Evolutionary conservation across 352 stramenopile species (phyloP).

Genomic region (Phytopythium boreale): DNA sequence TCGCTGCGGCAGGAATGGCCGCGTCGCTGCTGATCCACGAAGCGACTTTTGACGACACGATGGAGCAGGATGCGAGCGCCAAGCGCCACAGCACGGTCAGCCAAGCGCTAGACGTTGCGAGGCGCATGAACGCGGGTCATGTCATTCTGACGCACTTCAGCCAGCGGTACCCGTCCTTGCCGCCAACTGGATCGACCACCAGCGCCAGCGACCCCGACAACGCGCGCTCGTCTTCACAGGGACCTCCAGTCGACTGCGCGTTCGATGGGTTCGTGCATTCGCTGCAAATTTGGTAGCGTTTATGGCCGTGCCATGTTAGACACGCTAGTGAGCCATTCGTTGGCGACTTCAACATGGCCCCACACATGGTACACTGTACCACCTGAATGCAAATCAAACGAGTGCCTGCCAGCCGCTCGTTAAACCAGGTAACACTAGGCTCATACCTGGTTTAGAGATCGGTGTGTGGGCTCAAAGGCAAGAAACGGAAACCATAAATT

Average conservation of each 20-base stretch:
- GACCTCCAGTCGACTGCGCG: constrained; percentile 19
- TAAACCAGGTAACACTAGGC: background rate
- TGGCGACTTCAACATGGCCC: background rate
- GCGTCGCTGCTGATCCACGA: constrained; percentile 94
- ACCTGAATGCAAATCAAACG: background rate
- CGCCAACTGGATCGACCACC: constrained; percentile 17
- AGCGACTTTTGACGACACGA: constrained; percentile 96
- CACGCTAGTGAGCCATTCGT: background rate
- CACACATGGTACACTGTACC: background rate
- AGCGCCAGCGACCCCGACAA: background rate
- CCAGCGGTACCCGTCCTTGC: constrained; percentile 65
- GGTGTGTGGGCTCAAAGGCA: background rate
- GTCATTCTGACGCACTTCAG: constrained; percentile 97
- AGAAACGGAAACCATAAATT: background rate
- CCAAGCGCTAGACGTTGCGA: constrained; percentile 87
- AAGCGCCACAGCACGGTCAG: constrained; percentile 94
- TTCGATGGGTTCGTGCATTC: constrained; percentile 30
- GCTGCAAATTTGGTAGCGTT: background rate
- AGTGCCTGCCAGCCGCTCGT: background rate
- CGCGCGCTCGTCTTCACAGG: background rate
- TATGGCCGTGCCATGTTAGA: background rate
- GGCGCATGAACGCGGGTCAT: constrained; percentile 68
- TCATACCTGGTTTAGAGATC: background rate
- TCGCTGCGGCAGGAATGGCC: constrained; percentile 21
- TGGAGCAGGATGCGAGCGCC: constrained; percentile 88